These are phyloP conservation scores for Penicillium turbatum DNA, from an alignment of 495 filamentous ascomycete genomes.

Conservation along the genomic window DNA sequence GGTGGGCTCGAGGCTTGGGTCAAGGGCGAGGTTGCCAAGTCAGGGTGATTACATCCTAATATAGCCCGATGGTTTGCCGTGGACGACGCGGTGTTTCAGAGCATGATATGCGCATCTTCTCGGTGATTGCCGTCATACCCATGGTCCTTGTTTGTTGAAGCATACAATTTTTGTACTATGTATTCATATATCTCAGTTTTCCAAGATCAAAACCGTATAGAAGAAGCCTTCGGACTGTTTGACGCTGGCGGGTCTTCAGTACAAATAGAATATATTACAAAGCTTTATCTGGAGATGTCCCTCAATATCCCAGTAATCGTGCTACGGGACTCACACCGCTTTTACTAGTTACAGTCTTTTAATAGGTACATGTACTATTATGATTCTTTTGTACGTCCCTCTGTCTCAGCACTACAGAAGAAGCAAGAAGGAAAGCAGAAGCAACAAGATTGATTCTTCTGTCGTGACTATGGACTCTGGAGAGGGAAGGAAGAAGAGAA, in stretches of 20 bases:
- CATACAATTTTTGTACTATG: background rate
- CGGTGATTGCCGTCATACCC: background rate
- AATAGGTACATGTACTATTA: no score
- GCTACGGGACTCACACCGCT: no score
- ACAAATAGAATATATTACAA: background rate
- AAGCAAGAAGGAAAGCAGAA: no score
- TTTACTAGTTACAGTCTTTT: no score
- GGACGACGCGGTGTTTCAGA: background rate
- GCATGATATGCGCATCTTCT: background rate
- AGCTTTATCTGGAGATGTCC: no score
- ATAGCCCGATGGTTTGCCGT: background rate
- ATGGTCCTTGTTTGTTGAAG: background rate
- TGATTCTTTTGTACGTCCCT: no score
- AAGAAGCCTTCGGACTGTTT: background rate
- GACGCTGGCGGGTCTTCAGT: background rate
- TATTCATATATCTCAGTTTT: background rate
- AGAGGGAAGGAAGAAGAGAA: no score
- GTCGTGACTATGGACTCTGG: no score
- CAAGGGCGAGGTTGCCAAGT: constrained; percentile 54
- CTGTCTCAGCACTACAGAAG: no score
- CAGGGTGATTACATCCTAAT: background rate
- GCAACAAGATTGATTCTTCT: no score
- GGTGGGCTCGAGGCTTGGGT: constrained; percentile 80
- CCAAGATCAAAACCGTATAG: background rate
- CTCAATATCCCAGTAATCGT: no score